A percentile compares a stretch with the other conserved stretches of the same genome.
Evolutionary conservation across 2,329 filamentous ascomycete species (phyloP).

Genomic region (Penicillium italicum): DNA sequence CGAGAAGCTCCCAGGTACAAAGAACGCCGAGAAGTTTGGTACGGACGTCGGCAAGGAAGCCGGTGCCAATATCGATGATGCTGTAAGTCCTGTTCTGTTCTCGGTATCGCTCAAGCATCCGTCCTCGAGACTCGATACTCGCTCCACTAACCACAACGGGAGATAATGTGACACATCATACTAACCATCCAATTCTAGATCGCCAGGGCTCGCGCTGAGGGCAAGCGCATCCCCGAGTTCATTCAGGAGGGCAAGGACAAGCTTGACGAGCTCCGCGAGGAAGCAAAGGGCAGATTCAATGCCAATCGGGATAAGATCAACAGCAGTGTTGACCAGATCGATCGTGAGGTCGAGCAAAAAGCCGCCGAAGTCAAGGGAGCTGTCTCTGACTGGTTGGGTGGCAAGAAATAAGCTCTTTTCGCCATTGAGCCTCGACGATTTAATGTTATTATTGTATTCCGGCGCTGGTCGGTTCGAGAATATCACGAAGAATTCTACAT

Average conservation of each 20-base stretch:
- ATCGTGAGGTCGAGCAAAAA: slow-evolving; percentile 74
- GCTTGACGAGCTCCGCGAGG: slow-evolving; percentile 62
- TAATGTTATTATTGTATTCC: not conserved
- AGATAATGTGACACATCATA: slow-evolving; percentile 5
- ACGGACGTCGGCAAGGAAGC: slow-evolving; percentile 60
- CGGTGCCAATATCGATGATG: slow-evolving; percentile 64
- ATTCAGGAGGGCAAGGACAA: slow-evolving; percentile 56
- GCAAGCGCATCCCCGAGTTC: slow-evolving; percentile 59
- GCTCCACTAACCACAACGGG: not conserved
- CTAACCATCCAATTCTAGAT: slow-evolving; percentile 41
- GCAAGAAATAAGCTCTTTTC: slow-evolving; percentile 34
- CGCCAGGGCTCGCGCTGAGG: slow-evolving; percentile 58
- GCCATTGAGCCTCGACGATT: not conserved
- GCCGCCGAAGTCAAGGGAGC: slow-evolving; percentile 79
- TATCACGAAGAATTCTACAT: slow-evolving; percentile 1
- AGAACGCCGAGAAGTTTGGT: slow-evolving; percentile 62
- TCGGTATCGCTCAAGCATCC: not conserved
- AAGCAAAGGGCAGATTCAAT: slow-evolving; percentile 52
- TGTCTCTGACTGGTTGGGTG: slow-evolving; percentile 81
- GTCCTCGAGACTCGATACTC: not conserved
- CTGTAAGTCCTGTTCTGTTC: slow-evolving; percentile 52
- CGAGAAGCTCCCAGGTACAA: slow-evolving; percentile 61
- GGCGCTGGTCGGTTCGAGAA: not conserved
- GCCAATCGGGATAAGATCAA: slow-evolving; percentile 46
- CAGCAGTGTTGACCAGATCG: slow-evolving; percentile 67